These are phyloP conservation scores for Beta corolliflora DNA, from an alignment of 179 eudicot genomes.

Conservation along the genomic window DNA sequence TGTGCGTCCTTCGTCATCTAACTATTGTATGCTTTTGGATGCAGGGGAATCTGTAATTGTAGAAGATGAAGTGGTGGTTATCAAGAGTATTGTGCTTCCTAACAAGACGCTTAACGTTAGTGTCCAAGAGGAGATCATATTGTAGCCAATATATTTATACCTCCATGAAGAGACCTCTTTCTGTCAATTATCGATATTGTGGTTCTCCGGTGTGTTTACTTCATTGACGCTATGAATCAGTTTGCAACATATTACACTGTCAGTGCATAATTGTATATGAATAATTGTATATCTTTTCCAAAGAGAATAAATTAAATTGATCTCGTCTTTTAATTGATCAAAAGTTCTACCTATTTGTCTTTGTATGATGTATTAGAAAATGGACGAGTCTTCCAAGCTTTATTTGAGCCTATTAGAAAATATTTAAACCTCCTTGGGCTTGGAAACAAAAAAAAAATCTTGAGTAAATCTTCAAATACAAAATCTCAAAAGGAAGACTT, in stretches of 20 bases:
- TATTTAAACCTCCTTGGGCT: too few species aligned
- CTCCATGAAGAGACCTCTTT: background rate
- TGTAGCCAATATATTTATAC: constrained; percentile 32
- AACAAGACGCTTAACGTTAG: constrained; percentile 88
- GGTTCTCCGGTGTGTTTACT: constrained; percentile 1
- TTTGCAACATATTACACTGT: constrained; percentile 5
- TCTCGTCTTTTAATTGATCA: too few species aligned
- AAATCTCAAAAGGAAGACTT: too few species aligned
- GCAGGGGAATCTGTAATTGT: constrained; percentile 90
- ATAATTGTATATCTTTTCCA: background rate
- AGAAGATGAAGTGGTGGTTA: constrained; percentile 95
- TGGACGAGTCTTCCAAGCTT: too few species aligned
- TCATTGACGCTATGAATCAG: background rate
- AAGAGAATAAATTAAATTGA: constrained; percentile 11
- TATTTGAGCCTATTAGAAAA: too few species aligned
- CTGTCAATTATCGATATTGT: background rate
- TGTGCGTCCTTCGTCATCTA: background rate
- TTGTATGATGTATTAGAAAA: background rate
- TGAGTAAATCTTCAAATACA: too few species aligned
- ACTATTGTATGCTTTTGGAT: constrained; percentile 12
- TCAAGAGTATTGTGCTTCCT: constrained; percentile 89
- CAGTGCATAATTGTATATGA: constrained; percentile 22
- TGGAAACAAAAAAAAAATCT: too few species aligned
- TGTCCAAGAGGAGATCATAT: constrained; percentile 87
- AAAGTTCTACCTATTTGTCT: background rate